Conservation (phyloP, 139 green algal genomes). For the Gonium pectorale region DNA sequence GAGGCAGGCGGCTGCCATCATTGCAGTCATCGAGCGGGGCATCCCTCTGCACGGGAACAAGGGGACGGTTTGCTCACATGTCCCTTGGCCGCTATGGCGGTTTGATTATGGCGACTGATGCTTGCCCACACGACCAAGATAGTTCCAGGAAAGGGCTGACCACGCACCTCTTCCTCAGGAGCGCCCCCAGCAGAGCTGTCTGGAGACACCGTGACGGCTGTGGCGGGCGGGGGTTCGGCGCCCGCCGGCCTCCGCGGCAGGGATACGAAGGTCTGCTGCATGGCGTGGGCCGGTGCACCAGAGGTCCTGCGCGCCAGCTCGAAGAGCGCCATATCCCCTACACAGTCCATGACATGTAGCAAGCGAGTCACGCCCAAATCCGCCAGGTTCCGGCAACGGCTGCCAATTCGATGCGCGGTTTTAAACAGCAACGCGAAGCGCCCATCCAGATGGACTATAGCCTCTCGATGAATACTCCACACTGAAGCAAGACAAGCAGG, state of each 20-base stretch:
- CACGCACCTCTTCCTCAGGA: background rate
- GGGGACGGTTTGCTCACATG: background rate
- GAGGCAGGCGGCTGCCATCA: background rate
- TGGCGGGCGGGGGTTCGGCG: constrained; percentile 27
- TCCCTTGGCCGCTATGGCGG: background rate
- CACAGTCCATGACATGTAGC: too few species aligned
- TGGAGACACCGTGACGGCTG: background rate
- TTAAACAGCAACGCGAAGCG: too few species aligned
- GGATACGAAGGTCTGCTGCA: background rate
- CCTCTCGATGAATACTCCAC: too few species aligned
- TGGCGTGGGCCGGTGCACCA: background rate
- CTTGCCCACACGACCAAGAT: too few species aligned
- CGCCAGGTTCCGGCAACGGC: too few species aligned
- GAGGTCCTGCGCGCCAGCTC: background rate
- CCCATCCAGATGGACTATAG: too few species aligned
- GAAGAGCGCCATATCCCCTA: background rate
- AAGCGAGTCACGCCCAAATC: too few species aligned
- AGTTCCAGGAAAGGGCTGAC: too few species aligned
- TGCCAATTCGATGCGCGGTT: too few species aligned
- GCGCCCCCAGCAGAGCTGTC: constrained; percentile 4
- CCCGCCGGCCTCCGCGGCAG: background rate
- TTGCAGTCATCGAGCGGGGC: background rate
- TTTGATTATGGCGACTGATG: too few species aligned
- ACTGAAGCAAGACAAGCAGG: too few species aligned
- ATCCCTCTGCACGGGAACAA: background rate